Evolutionary conservation across 2,329 filamentous ascomycete genomes (phyloP).

Genomic region (Beauveria sp.): DNA sequence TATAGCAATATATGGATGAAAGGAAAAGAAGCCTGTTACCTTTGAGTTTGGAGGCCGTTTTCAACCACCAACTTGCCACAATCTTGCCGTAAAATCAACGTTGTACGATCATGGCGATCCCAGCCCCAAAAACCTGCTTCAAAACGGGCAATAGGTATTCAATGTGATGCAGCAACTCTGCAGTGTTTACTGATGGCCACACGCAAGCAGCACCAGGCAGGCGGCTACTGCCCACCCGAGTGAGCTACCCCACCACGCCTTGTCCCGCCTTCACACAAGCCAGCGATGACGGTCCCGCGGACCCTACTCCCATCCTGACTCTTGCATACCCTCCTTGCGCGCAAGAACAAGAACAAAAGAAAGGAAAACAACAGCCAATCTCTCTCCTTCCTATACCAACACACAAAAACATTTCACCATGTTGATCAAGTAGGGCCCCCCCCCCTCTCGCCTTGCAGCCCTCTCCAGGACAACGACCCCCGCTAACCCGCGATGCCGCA

Average conservation of each 20-base stretch:
- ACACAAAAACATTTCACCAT: slow-evolving; percentile 19
- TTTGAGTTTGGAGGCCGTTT: neutral
- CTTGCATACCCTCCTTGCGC: neutral
- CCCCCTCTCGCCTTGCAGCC: neutral
- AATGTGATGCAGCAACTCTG: neutral
- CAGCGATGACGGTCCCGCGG: slow-evolving; percentile 6
- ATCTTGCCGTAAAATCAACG: neutral
- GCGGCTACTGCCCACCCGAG: neutral
- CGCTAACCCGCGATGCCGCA: slow-evolving; percentile 28
- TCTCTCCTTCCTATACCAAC: neutral
- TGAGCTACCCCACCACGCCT: slow-evolving; percentile 1
- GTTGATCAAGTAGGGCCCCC: slow-evolving; percentile 42
- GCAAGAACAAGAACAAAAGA: neutral
- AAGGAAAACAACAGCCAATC: neutral
- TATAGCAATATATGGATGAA: slow-evolving; percentile 11
- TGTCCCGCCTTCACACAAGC: neutral
- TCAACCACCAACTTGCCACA: neutral
- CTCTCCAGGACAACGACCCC: too few relatives aligned
- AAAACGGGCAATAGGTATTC: too few relatives aligned
- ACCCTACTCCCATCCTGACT: neutral
- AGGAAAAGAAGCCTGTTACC: neutral
- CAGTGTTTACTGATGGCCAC: neutral
- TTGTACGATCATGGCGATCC: neutral
- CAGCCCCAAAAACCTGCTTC: too few relatives aligned
- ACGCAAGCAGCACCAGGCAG: neutral